Base-by-base conservation (phyloP, 2,329 filamentous ascomycete genomes). In the Aspergillus pseudoglaucus region DNA sequence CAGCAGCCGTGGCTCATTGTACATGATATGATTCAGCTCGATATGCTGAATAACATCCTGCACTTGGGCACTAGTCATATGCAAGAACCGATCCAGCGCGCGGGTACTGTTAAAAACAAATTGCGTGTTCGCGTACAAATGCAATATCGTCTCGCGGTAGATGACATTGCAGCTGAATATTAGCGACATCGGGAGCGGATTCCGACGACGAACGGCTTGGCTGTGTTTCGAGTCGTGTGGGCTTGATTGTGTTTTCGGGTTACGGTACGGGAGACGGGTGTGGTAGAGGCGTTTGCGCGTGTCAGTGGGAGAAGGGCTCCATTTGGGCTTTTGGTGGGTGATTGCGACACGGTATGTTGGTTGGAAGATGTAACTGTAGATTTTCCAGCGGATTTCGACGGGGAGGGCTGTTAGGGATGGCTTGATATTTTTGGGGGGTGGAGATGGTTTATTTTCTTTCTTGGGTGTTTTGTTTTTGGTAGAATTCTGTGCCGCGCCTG, bases 321-420 rank as follows among this genome's bases (percentile, higher is more conserved):
- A 62, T 20, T 78, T 75, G 22, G 67, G 50, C 30, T 53, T 64
- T 15, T 75, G 72, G 43, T 53, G 55, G 15, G 53, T 2, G 27
- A 61, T 53, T 15, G 56, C 51, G 18, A 59, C 53, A 14, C 56
- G 52, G 35, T 49, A 49, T 9, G 44, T 46, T 4, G 73, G 66
- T 18, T 39, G 15, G 53, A 88, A 84, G 53, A 83, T 76, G 55
- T 82, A 73, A 35, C 74, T 76, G 62, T 89, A 90, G 10, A 90
- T 78, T 57, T 81, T 80, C 50, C 85, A 71, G 6, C 87, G 82
- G 25, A 90, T 66, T 61, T 90, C 87, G 0, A 80, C 76, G 0
- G 87, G 86, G 1, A 90, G 71, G 8, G 18, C 22, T 12, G 15
- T 22, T 10, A 39, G 37, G 17, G 37, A 30, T 30, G 25, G 25